Conservation (phyloP, 2,329 filamentous ascomycete genomes). For the Calonectria hongkongensis region DNA sequence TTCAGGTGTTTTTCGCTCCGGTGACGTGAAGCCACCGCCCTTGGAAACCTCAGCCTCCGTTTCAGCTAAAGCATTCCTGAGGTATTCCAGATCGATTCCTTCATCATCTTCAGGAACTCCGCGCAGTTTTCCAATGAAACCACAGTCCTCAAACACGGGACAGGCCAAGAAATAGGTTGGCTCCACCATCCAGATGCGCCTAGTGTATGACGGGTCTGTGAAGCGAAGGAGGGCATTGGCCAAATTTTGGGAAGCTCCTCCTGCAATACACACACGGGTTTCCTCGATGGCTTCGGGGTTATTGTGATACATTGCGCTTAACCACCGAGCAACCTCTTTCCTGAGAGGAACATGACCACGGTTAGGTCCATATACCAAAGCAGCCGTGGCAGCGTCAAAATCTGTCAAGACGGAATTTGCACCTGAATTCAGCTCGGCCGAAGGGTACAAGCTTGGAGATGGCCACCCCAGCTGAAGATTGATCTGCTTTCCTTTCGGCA, state of each 20-base stretch:
- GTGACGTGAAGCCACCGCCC: background rate
- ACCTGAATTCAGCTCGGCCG: background rate
- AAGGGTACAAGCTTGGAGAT: slow-evolving; percentile 18
- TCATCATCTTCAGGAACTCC: slow-evolving; percentile 75
- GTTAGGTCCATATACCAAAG: slow-evolving; percentile 44
- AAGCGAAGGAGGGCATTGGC: slow-evolving; percentile 60
- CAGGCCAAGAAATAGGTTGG: slow-evolving; percentile 79
- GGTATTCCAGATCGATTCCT: slow-evolving; percentile 47
- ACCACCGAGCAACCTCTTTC: slow-evolving; percentile 40
- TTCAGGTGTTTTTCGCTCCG: slow-evolving; percentile 3
- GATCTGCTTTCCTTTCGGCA: slow-evolving; percentile 10
- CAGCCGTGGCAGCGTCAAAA: slow-evolving; percentile 32
- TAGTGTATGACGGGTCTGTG: slow-evolving; percentile 77
- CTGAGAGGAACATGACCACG: slow-evolving; percentile 42
- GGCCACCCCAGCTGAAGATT: slow-evolving; percentile 35
- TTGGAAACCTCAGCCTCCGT: background rate
- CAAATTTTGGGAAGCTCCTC: slow-evolving; percentile 42
- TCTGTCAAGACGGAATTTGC: background rate
- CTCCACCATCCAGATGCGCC: slow-evolving; percentile 77
- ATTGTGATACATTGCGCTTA: slow-evolving; percentile 29
- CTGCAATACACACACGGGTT: slow-evolving; percentile 40
- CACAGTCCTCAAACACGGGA: slow-evolving; percentile 77
- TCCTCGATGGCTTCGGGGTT: too few relatives aligned
- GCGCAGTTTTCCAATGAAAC: slow-evolving; percentile 72
- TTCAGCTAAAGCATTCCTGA: slow-evolving; percentile 16